phyloP scores from a whole-genome alignment of 2,329 filamentous ascomycete genomes.

The Sclerotinia subarctica region DNA sequence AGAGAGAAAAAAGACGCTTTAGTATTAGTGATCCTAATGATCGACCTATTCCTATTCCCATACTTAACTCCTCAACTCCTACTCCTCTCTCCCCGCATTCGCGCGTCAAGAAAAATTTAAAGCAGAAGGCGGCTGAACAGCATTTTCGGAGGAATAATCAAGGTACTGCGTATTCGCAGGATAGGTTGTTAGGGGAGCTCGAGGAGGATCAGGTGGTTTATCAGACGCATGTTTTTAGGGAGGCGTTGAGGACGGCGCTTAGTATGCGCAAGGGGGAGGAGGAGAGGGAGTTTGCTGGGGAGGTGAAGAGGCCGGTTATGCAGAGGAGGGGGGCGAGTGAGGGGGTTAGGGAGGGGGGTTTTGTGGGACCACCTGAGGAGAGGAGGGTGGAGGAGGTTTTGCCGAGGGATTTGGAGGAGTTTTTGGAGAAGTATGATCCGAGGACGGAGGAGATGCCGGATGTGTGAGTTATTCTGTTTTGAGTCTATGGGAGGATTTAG shows the following conservation, averaged over 20 bases:
- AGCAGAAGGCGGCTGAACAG: not conserved
- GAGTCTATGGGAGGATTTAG: not conserved
- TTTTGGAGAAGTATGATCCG: conserved; percentile 27
- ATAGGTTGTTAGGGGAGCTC: not conserved
- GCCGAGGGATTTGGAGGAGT: conserved; percentile 9
- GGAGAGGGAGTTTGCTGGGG: not conserved
- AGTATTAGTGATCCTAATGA: not conserved
- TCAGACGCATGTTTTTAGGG: not conserved
- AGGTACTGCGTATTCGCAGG: not conserved
- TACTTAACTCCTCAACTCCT: not conserved
- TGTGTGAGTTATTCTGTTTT: not conserved
- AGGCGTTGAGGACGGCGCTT: not conserved
- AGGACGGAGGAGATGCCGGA: conserved; percentile 1
- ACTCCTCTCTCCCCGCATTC: not conserved
- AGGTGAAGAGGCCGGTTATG: not conserved
- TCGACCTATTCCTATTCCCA: not conserved
- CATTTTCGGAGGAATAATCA: not conserved
- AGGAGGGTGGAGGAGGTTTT: not conserved
- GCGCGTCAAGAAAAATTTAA: not conserved
- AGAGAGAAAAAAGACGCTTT: not conserved
- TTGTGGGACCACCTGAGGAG: no score
- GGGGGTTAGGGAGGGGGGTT: not conserved
- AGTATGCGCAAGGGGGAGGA: not conserved
- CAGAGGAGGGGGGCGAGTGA: conserved; percentile 3
- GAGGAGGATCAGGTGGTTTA: not conserved